Evolutionary conservation across 2,329 filamentous ascomycete genomes (phyloP), one percentile per base, ranked within the genome.

Genomic region (Ilyonectria sp.): DNA sequence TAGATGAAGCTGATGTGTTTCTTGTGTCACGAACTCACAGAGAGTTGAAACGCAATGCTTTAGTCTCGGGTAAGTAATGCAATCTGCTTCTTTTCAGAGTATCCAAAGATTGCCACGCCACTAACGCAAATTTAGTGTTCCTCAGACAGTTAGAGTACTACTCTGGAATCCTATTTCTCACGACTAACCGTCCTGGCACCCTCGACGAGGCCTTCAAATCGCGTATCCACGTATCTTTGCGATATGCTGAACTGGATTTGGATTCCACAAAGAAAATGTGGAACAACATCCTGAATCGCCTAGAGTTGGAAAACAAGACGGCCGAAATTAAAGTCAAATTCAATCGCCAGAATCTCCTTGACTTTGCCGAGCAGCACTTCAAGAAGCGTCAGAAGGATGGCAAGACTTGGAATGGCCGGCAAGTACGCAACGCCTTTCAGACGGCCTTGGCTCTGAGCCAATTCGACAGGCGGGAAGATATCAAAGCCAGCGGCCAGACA

Each of bases 391-490:
- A 37, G 10, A 52, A 53, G 19, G 10, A 40, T 21, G 35, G 46
- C 26, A 53, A 35, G 15, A 35, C 49, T 2, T 68, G 65, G 61
- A 68, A 68, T 33, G 57, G 60, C 31, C 44, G 65, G 7, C 65
- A 68, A 40, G 57, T 68, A 15, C 61, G 65, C 4, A 68, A 68
- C 15, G 65, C 61, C 33, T 64, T 68, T 31, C 60, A 68, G 43
- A 29, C 49, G 15, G 56, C 65, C 5, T 44, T 68, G 15, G 56
- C 65, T 23, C 56, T 68, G 0, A 56, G 50, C 31, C 60, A 68
- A 7, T 31, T 56, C 26, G 58, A 66, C 10, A 47, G 40, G n/a
- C 23, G 26, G 4, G 9, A 58, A 47, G 26, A 47, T 19, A 47
- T 47, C 26, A 35, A 58, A 35, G 53, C 31, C 21, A 40, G 21